These are phyloP conservation scores for Aureobasidium sp. DNA, from an alignment of 2,329 filamentous ascomycete species.

Conservation along the genomic window DNA sequence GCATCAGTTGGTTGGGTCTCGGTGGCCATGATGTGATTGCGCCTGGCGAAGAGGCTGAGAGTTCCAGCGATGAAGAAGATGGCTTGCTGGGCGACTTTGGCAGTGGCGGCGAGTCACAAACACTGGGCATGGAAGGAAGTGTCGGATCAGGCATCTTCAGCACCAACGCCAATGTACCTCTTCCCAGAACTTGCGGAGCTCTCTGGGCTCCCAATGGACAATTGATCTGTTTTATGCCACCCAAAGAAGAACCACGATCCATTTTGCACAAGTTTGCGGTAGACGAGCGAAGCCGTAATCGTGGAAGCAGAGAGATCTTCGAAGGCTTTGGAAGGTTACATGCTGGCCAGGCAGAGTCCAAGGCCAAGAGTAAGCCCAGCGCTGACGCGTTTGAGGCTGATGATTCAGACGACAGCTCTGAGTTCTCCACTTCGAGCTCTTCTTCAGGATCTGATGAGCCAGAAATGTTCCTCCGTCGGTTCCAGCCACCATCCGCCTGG, in stretches of 20 bases:
- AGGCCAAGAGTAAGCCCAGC: constrained; percentile 15
- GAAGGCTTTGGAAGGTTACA: constrained; percentile 55
- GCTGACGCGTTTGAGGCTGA: constrained; percentile 13
- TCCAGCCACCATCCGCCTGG: constrained; percentile 13
- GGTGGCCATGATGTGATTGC: constrained; percentile 48
- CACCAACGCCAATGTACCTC: constrained; percentile 55
- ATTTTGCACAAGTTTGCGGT: constrained; percentile 13
- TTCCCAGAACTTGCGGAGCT: constrained; percentile 50
- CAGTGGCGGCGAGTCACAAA: constrained; percentile 29
- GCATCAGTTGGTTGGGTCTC: constrained; percentile 42
- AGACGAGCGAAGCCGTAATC: constrained; percentile 27
- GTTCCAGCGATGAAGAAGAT: constrained; percentile 53
- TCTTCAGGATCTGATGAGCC: constrained; percentile 24
- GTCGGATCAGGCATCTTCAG: constrained; percentile 45
- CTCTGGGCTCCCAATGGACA: constrained; percentile 49
- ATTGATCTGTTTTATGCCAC: constrained; percentile 49
- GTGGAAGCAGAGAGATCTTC: constrained; percentile 44
- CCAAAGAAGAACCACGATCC: constrained; percentile 42
- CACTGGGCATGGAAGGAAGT: constrained; percentile 18
- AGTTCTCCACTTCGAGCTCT: constrained; percentile 27
- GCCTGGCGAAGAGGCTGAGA: constrained; percentile 44
- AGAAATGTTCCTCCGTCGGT: constrained; percentile 11
- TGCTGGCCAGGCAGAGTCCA: constrained; percentile 40
- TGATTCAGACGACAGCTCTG: constrained; percentile 15
- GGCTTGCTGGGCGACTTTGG: constrained; percentile 28